These are phyloP conservation scores for Veloporphyrellus conicus DNA, from an alignment of 1,284 basidiomycete genomes.

Conservation along the genomic window DNA sequence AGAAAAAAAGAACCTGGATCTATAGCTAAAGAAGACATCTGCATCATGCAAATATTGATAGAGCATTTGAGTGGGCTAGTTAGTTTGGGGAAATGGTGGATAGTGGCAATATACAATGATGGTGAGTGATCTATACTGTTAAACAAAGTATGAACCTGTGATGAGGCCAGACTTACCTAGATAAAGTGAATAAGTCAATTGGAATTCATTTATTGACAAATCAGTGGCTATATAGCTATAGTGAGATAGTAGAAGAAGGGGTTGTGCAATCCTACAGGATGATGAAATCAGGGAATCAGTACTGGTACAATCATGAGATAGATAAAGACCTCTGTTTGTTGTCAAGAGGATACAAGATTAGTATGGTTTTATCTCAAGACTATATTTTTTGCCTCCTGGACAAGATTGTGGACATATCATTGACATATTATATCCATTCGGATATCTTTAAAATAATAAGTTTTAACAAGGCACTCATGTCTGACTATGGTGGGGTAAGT, in stretches of 20 bases:
- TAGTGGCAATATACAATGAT: not conserved
- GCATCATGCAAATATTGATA: too few relatives aligned
- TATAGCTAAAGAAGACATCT: too few relatives aligned
- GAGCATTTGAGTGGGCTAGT: not conserved
- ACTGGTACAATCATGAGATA: not conserved
- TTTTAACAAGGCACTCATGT: not conserved
- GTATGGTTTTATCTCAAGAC: not conserved
- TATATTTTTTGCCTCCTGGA: not conserved
- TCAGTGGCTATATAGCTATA: not conserved
- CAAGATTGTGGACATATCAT: not conserved
- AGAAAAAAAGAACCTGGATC: not conserved
- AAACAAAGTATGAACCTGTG: too few relatives aligned
- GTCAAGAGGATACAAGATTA: not conserved
- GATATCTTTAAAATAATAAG: conserved; percentile 1
- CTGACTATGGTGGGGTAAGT: conserved; percentile 1
- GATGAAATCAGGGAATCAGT: not conserved
- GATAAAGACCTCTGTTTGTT: not conserved
- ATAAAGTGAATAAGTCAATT: not conserved
- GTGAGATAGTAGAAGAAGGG: not conserved
- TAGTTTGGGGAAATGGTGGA: not conserved
- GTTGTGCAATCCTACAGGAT: not conserved
- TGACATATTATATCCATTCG: not conserved
- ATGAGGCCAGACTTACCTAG: too few relatives aligned
- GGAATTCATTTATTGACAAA: conserved; percentile 1
- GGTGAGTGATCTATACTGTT: too few relatives aligned